Base-by-base conservation (phyloP, 306 rosid species). In the Parietaria judaica region DNA sequence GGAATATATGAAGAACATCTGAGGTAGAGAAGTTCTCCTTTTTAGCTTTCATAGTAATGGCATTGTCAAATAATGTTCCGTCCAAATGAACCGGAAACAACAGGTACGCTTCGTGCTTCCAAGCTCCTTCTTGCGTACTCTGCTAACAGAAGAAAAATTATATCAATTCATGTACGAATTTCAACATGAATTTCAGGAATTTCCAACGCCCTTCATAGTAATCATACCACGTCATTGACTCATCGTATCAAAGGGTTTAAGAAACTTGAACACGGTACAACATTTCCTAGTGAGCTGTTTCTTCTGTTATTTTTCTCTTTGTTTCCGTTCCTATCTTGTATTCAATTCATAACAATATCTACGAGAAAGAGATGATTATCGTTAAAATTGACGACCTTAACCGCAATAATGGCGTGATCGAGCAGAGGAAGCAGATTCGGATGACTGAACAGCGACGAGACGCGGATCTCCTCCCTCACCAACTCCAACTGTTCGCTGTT, bases 41-140 rank as follows among this genome's bases (percentile, higher is more conserved):
- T 65, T 80, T 94, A 56, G 84, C 60, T 73, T 84, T 72, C 99
- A 94, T 89, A 59, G 75, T 72, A 64, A 84, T 81, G 16, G 94
- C 86, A 82, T 84, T 86, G 79, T 94, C 99, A 69, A 94, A 76
- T 79, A 88, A 73, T 35, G 99, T 94, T 77, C 97, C 99, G 64
- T 89, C 99, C 83, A 94, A 76, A 78, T 89, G 99, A 81, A 94
- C 95, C 53, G 99, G 97, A 86, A 94, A 94, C 66, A 94, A 70
- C 69, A 94, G 75, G 76, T 86, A 94, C 4, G 97, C 99, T 78
- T 94, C 99, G 78, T 89, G 90, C 74, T 65, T 83, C 99, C 95
- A 84, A 66, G 99, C 84, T 61, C 78, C 70, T 78, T 86, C 97
- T 75, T 65, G 89, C 54, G 97, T 79, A 71, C 88, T 72, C 99